A percentile compares a stretch with the other conserved stretches of the same genome.
Conservation (phyloP, 1,284 basidiomycete genomes). For the Termitomyces sp. region DNA sequence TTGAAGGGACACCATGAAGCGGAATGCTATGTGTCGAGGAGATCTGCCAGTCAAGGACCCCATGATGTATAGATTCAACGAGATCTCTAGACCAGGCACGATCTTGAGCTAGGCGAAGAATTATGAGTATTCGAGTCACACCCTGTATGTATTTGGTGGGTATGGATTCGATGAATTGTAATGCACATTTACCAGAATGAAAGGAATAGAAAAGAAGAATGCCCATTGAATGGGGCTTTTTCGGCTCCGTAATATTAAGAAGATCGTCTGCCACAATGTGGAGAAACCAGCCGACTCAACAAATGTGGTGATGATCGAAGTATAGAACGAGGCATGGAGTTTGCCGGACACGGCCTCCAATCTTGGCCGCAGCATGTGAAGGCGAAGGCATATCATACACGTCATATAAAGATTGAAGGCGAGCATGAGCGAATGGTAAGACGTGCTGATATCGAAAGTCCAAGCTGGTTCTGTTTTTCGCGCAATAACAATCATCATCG, state of each 20-base stretch:
- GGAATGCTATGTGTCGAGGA: constrained; percentile 19
- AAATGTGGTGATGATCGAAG: constrained; percentile 15
- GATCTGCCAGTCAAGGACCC: constrained; percentile 18
- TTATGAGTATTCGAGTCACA: constrained; percentile 15
- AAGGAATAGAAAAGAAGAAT: constrained; percentile 13
- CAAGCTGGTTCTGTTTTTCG: constrained; percentile 2
- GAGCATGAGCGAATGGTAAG: constrained; percentile 12
- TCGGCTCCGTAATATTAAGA: constrained; percentile 10
- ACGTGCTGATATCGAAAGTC: not conserved
- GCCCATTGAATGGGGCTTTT: constrained; percentile 5
- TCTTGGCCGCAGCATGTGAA: constrained; percentile 12
- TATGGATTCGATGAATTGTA: no score
- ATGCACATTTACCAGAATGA: constrained; percentile 7
- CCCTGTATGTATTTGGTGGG: constrained; percentile 3
- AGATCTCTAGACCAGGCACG: constrained; percentile 19
- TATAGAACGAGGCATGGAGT: constrained; percentile 17
- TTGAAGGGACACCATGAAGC: constrained; percentile 12
- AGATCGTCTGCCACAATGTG: constrained; percentile 14
- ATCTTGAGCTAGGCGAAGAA: constrained; percentile 18
- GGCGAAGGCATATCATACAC: constrained; percentile 11
- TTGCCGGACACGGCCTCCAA: constrained; percentile 14
- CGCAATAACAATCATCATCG: constrained; percentile 11
- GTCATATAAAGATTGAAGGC: constrained; percentile 17
- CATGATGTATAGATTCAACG: constrained; percentile 13
- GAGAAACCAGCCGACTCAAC: constrained; percentile 18